Percentiles rank a stretch among this genome's conserved stretches.
These are phyloP conservation scores for Eutrema salsugineum DNA, from an alignment of 441 rosid species.

Conservation along the genomic window DNA sequence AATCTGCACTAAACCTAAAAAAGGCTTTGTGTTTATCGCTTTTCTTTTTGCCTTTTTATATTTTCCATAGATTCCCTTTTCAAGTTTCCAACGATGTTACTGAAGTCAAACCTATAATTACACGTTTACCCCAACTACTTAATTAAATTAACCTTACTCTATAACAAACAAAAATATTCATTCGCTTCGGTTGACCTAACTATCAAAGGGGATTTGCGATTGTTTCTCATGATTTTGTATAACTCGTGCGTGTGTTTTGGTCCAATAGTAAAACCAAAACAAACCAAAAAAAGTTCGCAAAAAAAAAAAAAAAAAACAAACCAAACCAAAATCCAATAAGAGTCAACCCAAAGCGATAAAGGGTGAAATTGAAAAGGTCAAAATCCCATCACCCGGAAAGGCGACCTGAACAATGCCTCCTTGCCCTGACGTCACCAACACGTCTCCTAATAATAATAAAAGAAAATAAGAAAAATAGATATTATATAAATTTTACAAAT, in stretches of 20 bases:
- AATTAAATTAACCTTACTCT: neutral
- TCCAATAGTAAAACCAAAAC: neutral
- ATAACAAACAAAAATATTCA: neutral
- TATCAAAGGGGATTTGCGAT: neutral
- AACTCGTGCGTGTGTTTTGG: neutral
- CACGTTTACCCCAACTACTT: neutral
- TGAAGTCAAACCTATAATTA: constrained; percentile 20
- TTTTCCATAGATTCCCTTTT: constrained; percentile 14
- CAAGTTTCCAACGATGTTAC: constrained; percentile 3
- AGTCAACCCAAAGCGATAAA: constrained; percentile 17
- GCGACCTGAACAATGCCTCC: neutral
- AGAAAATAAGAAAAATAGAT: too few species aligned
- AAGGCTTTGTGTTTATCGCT: constrained; percentile 1
- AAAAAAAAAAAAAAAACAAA: too few species aligned
- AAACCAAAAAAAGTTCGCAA: too few species aligned
- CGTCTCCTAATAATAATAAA: constrained; percentile 1
- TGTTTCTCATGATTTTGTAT: too few species aligned
- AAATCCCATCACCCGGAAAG: constrained; percentile 17
- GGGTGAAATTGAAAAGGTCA: constrained; percentile 14
- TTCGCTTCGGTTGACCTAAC: neutral
- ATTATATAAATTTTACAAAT: too few species aligned
- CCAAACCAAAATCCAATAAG: neutral
- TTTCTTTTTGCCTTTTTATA: neutral
- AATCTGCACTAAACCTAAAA: constrained; percentile 17
- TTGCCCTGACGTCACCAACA: neutral